Base-by-base conservation (phyloP, 805 yeast genomes). In the Torulaspora microellipsoides region DNA sequence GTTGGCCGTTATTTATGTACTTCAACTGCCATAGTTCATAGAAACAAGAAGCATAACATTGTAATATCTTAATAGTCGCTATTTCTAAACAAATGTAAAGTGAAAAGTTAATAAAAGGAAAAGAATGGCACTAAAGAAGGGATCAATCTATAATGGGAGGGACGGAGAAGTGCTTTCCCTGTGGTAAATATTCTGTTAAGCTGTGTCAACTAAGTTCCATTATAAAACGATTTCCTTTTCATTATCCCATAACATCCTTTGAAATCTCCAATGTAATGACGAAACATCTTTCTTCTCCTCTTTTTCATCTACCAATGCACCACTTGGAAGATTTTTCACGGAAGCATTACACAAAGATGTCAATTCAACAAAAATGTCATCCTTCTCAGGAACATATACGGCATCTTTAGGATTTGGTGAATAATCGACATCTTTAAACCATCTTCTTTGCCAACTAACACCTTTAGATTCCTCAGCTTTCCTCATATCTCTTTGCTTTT, bases 401-500 rank as follows among this genome's bases (percentile, higher is more conserved):
- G 60, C 64, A 42, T 58, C 58, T 28, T 55, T 43, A 8, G 55
- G 53, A 3, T 56, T 53, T 15, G 56, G 49, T 5, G 61, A 46
- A 42, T 73, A 66, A 53, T 76, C 75, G 17, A 70, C 60, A 45
- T 69, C 68, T 35, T 75, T 77, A 65, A 91, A 91, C 91, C 95
- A 91, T 67, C 91, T 78, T 49, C 80, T 77, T 54, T 77, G 66
- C 99, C 99, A 91, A 38, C 60, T 59, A 12, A 62, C 60, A 34
- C 85, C 90, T 5, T 75, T 66, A 31, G 73, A 86, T 47, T 69
- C 65, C 67, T 93, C 99, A 46, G 71, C 63, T 66, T 78, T 80
- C 62, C 98, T 79, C 65, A 83, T 60, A 36, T 79, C 89, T 61
- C 99, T 81, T 71, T 91, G 97, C 17, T 71, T 76, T 58, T 85